phyloP scores from a whole-genome alignment of 176 grass and related monocot species.

The Canna indica region DNA sequence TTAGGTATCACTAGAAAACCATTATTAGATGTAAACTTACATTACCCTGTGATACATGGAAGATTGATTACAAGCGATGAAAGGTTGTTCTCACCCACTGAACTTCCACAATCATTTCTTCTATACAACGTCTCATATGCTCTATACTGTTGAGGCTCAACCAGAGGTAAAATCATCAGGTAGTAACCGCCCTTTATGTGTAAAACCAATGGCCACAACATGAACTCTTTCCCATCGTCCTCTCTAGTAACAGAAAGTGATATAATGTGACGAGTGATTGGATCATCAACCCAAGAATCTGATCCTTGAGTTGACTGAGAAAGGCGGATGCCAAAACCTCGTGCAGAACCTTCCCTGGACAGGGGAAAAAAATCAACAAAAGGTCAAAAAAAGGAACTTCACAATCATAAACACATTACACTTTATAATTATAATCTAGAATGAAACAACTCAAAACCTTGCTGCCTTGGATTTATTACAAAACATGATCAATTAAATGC shows the following conservation, averaged over 20 bases:
- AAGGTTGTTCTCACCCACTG: constrained; percentile 54
- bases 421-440: no score
- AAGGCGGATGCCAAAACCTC: constrained; percentile 59
- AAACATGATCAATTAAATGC: background rate
- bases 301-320: constrained; percentile 41
- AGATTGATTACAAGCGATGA: constrained; percentile 79
- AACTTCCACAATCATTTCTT: constrained; percentile 65
- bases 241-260: constrained; percentile 44
- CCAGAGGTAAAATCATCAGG: constrained; percentile 61
- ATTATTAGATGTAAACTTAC: constrained; percentile 47
- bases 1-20: background rate
- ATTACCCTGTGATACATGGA: constrained; percentile 99
- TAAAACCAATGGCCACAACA: constrained; percentile 76
- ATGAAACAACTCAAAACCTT: background rate
- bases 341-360: constrained; percentile 63
- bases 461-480: background rate
- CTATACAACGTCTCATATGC: constrained; percentile 47
- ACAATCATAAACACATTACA: background rate
- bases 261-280: constrained; percentile 67
- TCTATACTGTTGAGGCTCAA: constrained; percentile 54
- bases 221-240: constrained; percentile 30
- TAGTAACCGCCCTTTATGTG: constrained; percentile 64
- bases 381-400: background rate
- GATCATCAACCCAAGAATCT: constrained; percentile 91
- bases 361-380: background rate